Evolutionary conservation across 1,284 basidiomycete species (phyloP).

Genomic region (Trichosporon faecale): DNA sequence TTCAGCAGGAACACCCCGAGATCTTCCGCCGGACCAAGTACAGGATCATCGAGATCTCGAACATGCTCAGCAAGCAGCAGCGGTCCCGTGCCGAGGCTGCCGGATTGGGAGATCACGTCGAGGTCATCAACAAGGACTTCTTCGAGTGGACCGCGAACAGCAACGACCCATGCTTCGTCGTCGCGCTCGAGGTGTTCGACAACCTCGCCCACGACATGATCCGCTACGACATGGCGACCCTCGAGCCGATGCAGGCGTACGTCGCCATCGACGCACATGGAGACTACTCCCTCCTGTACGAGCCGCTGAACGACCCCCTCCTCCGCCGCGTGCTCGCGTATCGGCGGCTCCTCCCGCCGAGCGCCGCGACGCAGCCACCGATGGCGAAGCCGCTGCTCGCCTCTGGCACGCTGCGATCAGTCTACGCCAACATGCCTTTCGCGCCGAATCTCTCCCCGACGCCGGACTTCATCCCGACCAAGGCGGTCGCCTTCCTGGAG

Average conservation of each 20-base stretch:
- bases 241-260: slow-evolving; percentile 77
- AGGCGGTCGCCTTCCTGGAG: slow-evolving; percentile 78
- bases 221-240: slow-evolving; percentile 74
- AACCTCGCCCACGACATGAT: slow-evolving; percentile 97
- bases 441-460: slow-evolving; percentile 78
- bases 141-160: slow-evolving; percentile 76
- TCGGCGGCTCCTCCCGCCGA: slow-evolving; percentile 62
- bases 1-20: slow-evolving; percentile 76
- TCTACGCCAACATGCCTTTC: slow-evolving; percentile 73
- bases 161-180: slow-evolving; percentile 80
- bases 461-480: slow-evolving; percentile 90
- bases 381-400: slow-evolving; percentile 35
- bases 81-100: slow-evolving; percentile 57
- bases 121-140: slow-evolving; percentile 75
- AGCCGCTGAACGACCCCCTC: slow-evolving; percentile 78
- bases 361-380: slow-evolving; percentile 45
- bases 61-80: slow-evolving; percentile 72
- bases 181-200: slow-evolving; percentile 94
- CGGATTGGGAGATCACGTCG: slow-evolving; percentile 65
- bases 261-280: slow-evolving; percentile 77
- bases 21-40: slow-evolving; percentile 82
- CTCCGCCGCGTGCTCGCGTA: slow-evolving; percentile 62
- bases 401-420: slow-evolving; percentile 58
- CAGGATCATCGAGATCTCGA: slow-evolving; percentile 90
- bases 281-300: slow-evolving; percentile 82